Base-by-base conservation (phyloP, 371 early-diverging fungal species). In the Rhizopus stolonifer region DNA sequence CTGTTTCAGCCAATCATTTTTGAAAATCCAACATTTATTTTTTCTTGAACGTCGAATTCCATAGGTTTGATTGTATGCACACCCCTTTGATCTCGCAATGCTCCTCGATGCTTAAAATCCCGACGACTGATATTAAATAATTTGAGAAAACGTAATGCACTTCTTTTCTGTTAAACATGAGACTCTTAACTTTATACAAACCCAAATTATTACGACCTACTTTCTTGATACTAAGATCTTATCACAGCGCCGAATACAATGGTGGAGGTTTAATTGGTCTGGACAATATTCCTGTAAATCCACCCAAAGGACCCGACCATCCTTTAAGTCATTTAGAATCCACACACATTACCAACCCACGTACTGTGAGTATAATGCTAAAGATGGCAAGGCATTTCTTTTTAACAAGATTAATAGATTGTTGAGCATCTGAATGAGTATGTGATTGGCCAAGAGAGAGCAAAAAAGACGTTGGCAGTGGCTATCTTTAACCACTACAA, bases 401-500 rank as follows among this genome's bases (percentile, higher is more conserved):
- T 10, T n/a, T 29, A 45, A 24, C n/a, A 26, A 31, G 17, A 14
- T 15, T 14, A 25, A 34, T 62, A 93, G 93, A 91, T 93, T 65
- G 83, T 87, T 43, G 80, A 85, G 49, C 83, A 89, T 55, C 60
- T 94, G 61, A 86, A 94, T 68, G 87, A 91, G 48, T 88, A 90
- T 66, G 88, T 94, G 21, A 89, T 94, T 58, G 94, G 94, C 4
- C 94, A 94, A 68, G 88, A 90, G 19, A 64, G 85, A 25, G 89
- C 92, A 11, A 94, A 94, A 61, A 84, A 85, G 67, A 84, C 84
- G 8, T 70, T 94, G 29, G 79, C 94, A 0, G 92, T 92, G 3
- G 93, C 95, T 4, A 84, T 94, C 11, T 90, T 84, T 69, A 92
- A 92, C 58, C 95, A 94, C 58, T 93, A 93, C 64, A 84, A 79